Evolutionary conservation across 257 asterid species (phyloP), one percentile per base, ranked within the genome.

Genomic region (Euphrasia confusa): DNA sequence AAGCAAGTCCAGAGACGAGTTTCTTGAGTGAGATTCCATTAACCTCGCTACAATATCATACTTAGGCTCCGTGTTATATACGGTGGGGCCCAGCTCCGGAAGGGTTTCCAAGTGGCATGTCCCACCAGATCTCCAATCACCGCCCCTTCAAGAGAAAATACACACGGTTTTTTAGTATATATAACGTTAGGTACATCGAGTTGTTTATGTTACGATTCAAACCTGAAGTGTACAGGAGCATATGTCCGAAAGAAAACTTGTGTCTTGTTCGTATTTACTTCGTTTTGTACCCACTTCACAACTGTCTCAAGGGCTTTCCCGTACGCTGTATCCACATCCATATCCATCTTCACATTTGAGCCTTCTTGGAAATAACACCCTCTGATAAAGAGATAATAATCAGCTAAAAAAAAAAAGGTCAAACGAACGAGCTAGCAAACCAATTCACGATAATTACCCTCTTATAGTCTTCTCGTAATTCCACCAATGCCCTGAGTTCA

Each of bases 311-410:
- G 68, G 4, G 97, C 82, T 61, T 68, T 89, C 61, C 58, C 21
- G 55, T 84, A 92, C 10, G 98, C 98, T 13, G 17, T 45, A 21
- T 86, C 90, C 12, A 86, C 82, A 44, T 30, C 58, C 98, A 91
- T 86, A 56, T 77, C 78, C 85, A 79, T 79, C 82, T 80, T 83
- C 69, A 88, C 85, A 40, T 78, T 80, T 3, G 77, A 49, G 18
- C 97, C 95, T 73, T 86, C 95, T 83, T 91, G 97, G 62, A 91
- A 91, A 76, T 88, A 91, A 71, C 98, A 88, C 49, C 98, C 95
- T 80, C 98, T 91, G 73, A 50, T 26, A 50, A 50, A n/a, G 24
- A 7, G 42, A 37, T 37, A 37, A 37, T 37, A 55, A 75, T 61
- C 55, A 72, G 44, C 67, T n/a, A n/a, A 50, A 50, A 15, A 50